Evolutionary conservation across 345 rosid species (phyloP).

Genomic region (Syzygium grande): DNA sequence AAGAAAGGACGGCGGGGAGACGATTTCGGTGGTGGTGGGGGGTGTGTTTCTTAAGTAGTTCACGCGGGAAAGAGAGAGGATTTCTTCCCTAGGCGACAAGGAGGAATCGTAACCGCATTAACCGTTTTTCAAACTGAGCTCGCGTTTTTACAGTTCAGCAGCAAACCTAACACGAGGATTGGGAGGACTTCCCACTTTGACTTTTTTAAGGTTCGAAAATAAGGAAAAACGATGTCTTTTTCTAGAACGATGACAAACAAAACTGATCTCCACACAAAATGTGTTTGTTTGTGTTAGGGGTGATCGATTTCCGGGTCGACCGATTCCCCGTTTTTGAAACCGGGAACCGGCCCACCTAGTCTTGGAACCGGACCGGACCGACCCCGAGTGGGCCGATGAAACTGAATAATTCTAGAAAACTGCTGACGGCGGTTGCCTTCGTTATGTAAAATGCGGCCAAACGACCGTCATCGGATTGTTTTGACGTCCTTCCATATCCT

Average conservation of each 20-base stretch:
- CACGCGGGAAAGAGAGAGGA: not conserved
- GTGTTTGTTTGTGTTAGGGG: not conserved
- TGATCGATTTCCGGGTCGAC: too few relatives aligned
- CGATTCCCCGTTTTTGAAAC: too few relatives aligned
- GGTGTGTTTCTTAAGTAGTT: not conserved
- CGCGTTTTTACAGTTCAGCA: not conserved
- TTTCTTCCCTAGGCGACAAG: not conserved
- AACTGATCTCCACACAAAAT: not conserved
- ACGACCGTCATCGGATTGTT: not conserved
- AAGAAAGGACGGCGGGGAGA: slow-evolving; percentile 7
- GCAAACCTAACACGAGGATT: not conserved
- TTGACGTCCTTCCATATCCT: not conserved
- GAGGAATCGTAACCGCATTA: not conserved
- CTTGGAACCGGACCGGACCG: too few relatives aligned
- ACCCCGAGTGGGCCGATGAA: too few relatives aligned
- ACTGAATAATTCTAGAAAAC: not conserved
- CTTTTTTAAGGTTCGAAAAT: not conserved
- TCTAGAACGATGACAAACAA: not conserved
- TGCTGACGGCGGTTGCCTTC: not conserved
- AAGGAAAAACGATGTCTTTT: not conserved
- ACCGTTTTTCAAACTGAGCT: not conserved
- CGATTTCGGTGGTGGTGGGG: slow-evolving; percentile 1
- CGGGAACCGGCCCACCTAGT: too few relatives aligned
- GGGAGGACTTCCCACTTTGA: not conserved
- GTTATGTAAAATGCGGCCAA: not conserved